Percentiles rank a stretch among this genome's conserved stretches.
These are phyloP conservation scores for Talaromyces verruculosus DNA, from an alignment of 2,329 filamentous ascomycete genomes.

Conservation along the genomic window DNA sequence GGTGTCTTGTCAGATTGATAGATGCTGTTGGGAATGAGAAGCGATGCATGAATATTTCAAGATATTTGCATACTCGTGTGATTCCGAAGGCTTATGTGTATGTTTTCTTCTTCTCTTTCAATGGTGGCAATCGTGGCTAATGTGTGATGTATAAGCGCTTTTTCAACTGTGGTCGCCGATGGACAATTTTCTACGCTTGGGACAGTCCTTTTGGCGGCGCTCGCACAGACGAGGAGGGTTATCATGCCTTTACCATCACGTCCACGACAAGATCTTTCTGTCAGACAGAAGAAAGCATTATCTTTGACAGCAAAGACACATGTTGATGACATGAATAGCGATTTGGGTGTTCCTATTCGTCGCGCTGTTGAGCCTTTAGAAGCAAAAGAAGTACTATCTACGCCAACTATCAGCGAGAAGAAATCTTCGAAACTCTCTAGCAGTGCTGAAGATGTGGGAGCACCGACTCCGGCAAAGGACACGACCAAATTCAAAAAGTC, in stretches of 20 bases:
- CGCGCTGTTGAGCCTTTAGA: background rate
- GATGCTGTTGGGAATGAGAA: constrained; percentile 47
- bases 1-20: constrained; percentile 60
- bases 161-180: constrained; percentile 69
- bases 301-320: background rate
- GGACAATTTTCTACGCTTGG: constrained; percentile 71
- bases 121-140: background rate
- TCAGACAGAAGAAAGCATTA: background rate
- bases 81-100: constrained; percentile 47
- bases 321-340: background rate
- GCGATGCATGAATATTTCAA: constrained; percentile 33
- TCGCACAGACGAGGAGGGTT: constrained; percentile 58
- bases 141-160: constrained; percentile 41
- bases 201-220: constrained; percentile 63
- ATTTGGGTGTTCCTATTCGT: constrained; percentile 14
- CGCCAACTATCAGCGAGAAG: background rate
- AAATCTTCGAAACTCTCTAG: constrained; percentile 16
- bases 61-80: constrained; percentile 34
- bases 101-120: background rate
- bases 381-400: background rate
- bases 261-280: background rate
- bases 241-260: constrained; percentile 2
- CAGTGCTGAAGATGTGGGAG: constrained; percentile 22
- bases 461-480: constrained; percentile 4
- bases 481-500: constrained; percentile 51